Conservation (phyloP, 345 rosid genomes). For the Euphorbia pulcherrima region DNA sequence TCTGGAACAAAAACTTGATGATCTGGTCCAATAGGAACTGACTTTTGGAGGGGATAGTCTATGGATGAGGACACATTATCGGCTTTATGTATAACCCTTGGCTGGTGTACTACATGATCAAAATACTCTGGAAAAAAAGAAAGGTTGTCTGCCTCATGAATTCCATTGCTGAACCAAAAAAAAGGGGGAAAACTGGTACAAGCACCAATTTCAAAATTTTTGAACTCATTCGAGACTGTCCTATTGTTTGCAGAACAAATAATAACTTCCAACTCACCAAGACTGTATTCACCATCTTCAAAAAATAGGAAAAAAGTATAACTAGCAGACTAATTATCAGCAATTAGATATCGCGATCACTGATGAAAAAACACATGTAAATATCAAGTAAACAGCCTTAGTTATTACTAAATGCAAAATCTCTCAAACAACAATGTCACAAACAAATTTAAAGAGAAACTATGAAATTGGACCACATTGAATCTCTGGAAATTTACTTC, state of each 20-base stretch:
- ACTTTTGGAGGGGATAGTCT: conserved; percentile 33
- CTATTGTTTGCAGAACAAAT: conserved; percentile 18
- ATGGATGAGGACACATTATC: conserved; percentile 38
- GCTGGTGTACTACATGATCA: conserved; percentile 26
- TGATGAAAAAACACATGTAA: no score
- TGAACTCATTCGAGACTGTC: conserved; percentile 9
- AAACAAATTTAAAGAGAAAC: background rate
- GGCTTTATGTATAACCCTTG: conserved; percentile 24
- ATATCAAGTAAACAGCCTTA: background rate
- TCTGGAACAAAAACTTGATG: conserved; percentile 55
- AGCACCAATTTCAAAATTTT: conserved; percentile 18
- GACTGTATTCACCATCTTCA: conserved; percentile 25
- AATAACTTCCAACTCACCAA: conserved; percentile 20
- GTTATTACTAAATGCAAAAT: background rate
- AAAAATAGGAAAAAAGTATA: conserved; percentile 16
- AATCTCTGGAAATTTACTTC: background rate
- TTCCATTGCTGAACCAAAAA: conserved; percentile 28
- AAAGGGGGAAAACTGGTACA: conserved; percentile 26
- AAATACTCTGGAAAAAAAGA: conserved; percentile 45
- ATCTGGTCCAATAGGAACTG: conserved; percentile 53
- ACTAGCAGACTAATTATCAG: background rate
- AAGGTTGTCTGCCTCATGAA: conserved; percentile 34
- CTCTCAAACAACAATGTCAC: background rate
- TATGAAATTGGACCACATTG: background rate
- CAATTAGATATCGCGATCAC: no score